Conservation (phyloP, 768 basidiomycete species). For the Guyanaporus albipodus region DNA sequence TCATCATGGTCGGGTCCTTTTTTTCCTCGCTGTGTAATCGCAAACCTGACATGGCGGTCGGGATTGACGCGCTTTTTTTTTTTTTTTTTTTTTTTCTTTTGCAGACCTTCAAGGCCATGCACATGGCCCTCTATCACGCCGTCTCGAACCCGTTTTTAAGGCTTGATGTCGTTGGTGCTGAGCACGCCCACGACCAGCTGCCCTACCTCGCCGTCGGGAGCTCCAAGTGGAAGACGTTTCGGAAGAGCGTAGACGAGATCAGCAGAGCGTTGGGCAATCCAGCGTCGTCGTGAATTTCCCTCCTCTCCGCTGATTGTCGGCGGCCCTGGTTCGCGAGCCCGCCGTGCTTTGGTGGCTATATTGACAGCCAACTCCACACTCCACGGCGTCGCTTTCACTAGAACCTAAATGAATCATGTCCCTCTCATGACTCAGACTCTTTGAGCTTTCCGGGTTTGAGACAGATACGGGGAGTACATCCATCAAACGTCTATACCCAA, state of each 20-base stretch:
- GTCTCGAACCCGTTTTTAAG: constrained; percentile 85
- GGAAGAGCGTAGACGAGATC: constrained; percentile 71
- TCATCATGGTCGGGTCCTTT: constrained; percentile 55
- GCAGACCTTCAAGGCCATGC: constrained; percentile 85
- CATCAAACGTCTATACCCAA: constrained; percentile 26
- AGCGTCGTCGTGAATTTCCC: constrained; percentile 21
- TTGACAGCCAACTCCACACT: constrained; percentile 18
- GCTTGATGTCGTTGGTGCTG: constrained; percentile 48
- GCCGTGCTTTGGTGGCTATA: constrained; percentile 27
- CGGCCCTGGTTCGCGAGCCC: constrained; percentile 21
- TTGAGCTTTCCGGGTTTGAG: constrained; percentile 62
- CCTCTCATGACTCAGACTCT: constrained; percentile 81
- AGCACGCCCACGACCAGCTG: constrained; percentile 47
- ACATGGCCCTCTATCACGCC: constrained; percentile 81
- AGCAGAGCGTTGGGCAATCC: constrained; percentile 52
- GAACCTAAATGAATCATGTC: constrained; percentile 60
- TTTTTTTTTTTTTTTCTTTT: too few species aligned
- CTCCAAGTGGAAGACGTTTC: constrained; percentile 66
- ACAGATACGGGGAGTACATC: constrained; percentile 85
- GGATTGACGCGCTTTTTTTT: not conserved
- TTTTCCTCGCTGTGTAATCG: not conserved
- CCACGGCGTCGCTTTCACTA: constrained; percentile 17
- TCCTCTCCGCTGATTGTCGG: too few species aligned
- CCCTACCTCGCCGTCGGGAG: constrained; percentile 58
- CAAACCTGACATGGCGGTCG: too few species aligned